phyloP scores from a whole-genome alignment of 495 filamentous ascomycete genomes.

The Aspergillus leporis region DNA sequence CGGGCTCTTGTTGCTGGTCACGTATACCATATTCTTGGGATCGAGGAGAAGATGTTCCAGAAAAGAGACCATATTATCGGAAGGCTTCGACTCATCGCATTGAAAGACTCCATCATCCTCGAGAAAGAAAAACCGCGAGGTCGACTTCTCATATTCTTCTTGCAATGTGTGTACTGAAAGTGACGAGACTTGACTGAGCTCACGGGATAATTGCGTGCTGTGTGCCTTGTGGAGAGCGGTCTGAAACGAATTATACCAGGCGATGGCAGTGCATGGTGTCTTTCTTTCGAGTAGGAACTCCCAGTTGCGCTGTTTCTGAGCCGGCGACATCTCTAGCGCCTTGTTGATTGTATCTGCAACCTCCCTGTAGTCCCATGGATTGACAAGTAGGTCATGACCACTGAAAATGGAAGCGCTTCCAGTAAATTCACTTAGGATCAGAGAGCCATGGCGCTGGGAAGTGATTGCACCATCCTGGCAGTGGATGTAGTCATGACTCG shows the following conservation, averaged over 20 bases:
- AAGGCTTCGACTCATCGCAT: constrained; percentile 60
- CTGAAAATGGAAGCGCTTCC: constrained; percentile 81
- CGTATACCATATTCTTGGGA: constrained; percentile 72
- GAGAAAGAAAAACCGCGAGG: constrained; percentile 71
- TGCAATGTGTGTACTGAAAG: constrained; percentile 61
- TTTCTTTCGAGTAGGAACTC: constrained; percentile 66
- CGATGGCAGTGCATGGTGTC: constrained; percentile 68
- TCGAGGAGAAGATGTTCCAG: constrained; percentile 68
- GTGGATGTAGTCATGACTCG: constrained; percentile 81
- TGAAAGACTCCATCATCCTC: constrained; percentile 79
- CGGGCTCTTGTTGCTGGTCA: constrained; percentile 76
- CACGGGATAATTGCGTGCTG: constrained; percentile 68
- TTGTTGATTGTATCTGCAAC: constrained; percentile 75
- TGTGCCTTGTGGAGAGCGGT: constrained; percentile 57
- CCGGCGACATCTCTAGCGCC: constrained; percentile 72
- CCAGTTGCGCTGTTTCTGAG: constrained; percentile 72
- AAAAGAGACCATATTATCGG: constrained; percentile 63
- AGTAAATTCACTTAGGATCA: constrained; percentile 94
- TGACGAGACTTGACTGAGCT: constrained; percentile 69
- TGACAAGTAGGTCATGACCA: constrained; percentile 68
- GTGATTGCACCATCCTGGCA: constrained; percentile 74
- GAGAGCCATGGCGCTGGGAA: constrained; percentile 72
- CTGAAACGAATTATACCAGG: constrained; percentile 70
- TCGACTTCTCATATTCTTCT: constrained; percentile 58
- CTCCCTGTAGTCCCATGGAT: constrained; percentile 86